Percentiles rank a stretch among this genome's conserved stretches.
phyloP scores from a whole-genome alignment of 1,284 basidiomycete genomes.

The Mycosarcoma mackinlayi region DNA sequence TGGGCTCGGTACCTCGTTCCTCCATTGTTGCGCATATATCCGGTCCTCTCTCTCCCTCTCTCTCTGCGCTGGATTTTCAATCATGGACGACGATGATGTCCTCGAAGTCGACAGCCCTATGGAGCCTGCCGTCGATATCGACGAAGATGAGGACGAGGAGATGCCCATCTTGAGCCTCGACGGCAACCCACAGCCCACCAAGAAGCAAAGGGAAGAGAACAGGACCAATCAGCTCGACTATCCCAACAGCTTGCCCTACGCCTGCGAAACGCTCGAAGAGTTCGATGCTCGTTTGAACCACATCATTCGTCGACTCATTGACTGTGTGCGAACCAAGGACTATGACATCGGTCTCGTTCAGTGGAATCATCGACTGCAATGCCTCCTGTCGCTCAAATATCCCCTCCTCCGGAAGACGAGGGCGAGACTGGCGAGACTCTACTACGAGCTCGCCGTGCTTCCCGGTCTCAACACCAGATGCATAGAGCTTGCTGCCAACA shows the following conservation, averaged over 20 bases:
- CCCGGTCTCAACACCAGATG: constrained; percentile 80
- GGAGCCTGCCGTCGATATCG: constrained; percentile 54
- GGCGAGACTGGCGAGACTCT: constrained; percentile 81
- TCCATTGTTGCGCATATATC: no score
- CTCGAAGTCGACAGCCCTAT: constrained; percentile 56
- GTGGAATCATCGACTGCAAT: constrained; percentile 69
- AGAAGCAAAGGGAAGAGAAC: constrained; percentile 40
- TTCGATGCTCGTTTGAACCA: constrained; percentile 84
- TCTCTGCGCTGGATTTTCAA: background rate
- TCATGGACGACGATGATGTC: constrained; percentile 54
- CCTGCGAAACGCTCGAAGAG: constrained; percentile 80
- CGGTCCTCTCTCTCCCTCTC: no score
- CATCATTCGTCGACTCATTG: constrained; percentile 78
- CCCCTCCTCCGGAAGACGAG: constrained; percentile 73
- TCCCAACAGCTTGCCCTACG: constrained; percentile 76
- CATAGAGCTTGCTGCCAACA: constrained; percentile 78
- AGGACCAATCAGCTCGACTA: constrained; percentile 61
- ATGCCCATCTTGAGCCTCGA: constrained; percentile 41
- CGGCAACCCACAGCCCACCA: constrained; percentile 21
- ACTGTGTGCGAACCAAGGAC: constrained; percentile 82
- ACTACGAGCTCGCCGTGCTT: constrained; percentile 81
- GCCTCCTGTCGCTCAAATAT: constrained; percentile 67
- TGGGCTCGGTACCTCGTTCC: no score
- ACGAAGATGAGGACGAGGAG: constrained; percentile 51
- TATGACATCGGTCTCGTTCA: constrained; percentile 72